A percentile compares a stretch with the other conserved stretches of the same genome.
Evolutionary conservation across 1,139 yeast genomes (phyloP).

Genomic region (Taphrina pruni): DNA sequence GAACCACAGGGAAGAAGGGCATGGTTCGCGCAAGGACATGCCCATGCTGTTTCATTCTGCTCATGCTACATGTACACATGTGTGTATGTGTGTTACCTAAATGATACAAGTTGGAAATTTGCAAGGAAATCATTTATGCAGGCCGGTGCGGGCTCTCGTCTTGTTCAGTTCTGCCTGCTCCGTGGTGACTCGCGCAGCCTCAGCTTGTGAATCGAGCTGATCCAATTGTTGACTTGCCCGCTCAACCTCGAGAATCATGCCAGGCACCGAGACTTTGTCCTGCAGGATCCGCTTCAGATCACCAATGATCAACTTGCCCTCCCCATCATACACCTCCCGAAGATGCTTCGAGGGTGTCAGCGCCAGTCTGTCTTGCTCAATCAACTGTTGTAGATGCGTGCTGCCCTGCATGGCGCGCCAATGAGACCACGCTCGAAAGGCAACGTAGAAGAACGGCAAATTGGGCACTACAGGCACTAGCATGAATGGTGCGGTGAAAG

Average conservation of each 20-base stretch:
- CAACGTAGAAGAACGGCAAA: conserved; percentile 70
- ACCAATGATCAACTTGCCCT: conserved; percentile 7
- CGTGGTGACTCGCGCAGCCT: conserved; percentile 8
- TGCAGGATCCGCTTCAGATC: conserved; percentile 9
- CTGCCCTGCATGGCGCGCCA: conserved; percentile 56
- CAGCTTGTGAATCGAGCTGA: conserved; percentile 11
- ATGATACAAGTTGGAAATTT: too few species aligned
- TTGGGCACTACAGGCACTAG: conserved; percentile 76
- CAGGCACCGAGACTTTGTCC: conserved; percentile 9
- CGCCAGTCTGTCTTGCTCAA: conserved; percentile 19
- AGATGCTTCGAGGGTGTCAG: conserved; percentile 15
- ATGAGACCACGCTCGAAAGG: conserved; percentile 75
- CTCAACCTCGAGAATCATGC: conserved; percentile 33
- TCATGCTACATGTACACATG: too few species aligned
- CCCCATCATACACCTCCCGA: conserved; percentile 16
- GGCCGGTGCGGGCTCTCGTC: conserved; percentile 23
- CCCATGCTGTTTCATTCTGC: too few species aligned
- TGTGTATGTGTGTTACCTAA: too few species aligned
- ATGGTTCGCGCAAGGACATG: too few species aligned
- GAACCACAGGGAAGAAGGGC: too few species aligned
- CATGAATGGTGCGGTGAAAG: conserved; percentile 70
- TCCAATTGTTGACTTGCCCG: conserved; percentile 29
- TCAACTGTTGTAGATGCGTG: conserved; percentile 21
- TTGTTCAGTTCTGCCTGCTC: conserved; percentile 16
- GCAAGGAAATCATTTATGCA: conserved; percentile 25